These are phyloP conservation scores for Cichorium intybus DNA, from an alignment of 140 eudicot genomes.

Conservation along the genomic window DNA sequence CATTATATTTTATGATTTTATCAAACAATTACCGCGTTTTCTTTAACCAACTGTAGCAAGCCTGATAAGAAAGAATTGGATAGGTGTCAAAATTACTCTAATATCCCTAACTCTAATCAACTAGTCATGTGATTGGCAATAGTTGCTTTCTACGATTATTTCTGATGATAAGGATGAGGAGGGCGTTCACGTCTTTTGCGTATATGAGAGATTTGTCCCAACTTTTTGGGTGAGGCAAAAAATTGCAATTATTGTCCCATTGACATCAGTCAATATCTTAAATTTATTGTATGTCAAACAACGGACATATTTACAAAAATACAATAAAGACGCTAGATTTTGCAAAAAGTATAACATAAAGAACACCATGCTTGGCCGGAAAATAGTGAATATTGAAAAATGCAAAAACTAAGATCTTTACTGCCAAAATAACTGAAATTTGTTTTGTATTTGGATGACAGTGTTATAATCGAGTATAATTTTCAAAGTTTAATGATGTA, in stretches of 20 bases:
- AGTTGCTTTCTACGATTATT: not conserved
- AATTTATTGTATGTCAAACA: not conserved
- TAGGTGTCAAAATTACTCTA: not conserved
- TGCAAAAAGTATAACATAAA: not conserved
- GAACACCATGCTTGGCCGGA: not conserved
- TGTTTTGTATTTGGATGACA: not conserved
- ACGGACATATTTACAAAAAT: not conserved
- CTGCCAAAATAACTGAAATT: no score
- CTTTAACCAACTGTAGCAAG: conserved; percentile 5
- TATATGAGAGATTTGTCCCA: no score
- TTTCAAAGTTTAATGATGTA: not conserved
- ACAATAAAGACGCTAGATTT: not conserved
- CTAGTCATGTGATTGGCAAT: conserved; percentile 1
- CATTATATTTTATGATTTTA: conserved; percentile 35
- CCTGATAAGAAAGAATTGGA: conserved; percentile 34
- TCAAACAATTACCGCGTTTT: conserved; percentile 15
- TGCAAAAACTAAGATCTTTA: no score
- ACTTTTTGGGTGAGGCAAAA: no score
- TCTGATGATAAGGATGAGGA: no score
- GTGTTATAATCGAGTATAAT: no score
- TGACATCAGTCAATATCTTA: no score
- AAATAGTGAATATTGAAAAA: no score
- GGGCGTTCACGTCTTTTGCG: no score
- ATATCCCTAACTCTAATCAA: not conserved
- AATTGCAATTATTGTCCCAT: no score